A percentile compares a stretch with the other conserved stretches of the same genome.
Evolutionary conservation across 805 yeast species (phyloP).

Genomic region (Candida boidinii): DNA sequence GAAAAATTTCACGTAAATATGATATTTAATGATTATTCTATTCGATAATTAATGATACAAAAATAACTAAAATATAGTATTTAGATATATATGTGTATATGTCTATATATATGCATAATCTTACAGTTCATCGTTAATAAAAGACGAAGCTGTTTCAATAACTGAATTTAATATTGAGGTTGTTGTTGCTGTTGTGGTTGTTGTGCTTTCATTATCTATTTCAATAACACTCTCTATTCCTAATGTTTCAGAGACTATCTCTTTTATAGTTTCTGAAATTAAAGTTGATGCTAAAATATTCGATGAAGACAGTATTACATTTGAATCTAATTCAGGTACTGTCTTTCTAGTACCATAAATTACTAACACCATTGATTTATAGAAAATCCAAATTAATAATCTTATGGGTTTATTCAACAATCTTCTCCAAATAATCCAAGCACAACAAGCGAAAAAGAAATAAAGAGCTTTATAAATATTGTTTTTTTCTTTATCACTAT

Average conservation of each 20-base stretch:
- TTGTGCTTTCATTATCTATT: neutral
- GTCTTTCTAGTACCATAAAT: constrained; percentile 9
- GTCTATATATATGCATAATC: too few species aligned
- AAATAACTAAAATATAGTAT: too few species aligned
- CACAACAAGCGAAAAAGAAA: constrained; percentile 34
- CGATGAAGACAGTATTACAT: neutral
- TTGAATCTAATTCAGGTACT: too few species aligned
- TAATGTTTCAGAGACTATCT: neutral
- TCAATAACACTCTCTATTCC: neutral
- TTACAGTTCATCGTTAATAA: constrained; percentile 6
- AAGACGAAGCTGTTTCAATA: neutral
- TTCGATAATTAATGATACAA: too few species aligned
- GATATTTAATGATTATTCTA: too few species aligned
- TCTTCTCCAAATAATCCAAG: constrained; percentile 44
- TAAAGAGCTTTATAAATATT: constrained; percentile 40
- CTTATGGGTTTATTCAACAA: constrained; percentile 35
- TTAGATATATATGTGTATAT: too few species aligned
- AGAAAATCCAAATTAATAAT: constrained; percentile 37
- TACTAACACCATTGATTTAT: constrained; percentile 24
- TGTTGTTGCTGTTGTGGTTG: constrained; percentile 1
- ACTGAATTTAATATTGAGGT: neutral
- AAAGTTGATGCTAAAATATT: neutral
- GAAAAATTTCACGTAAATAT: too few species aligned
- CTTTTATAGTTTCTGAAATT: neutral
- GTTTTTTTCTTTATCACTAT: constrained; percentile 38